Evolutionary conservation across 2,329 filamentous ascomycete species (phyloP).

Genomic region (Clonostachys solani): DNA sequence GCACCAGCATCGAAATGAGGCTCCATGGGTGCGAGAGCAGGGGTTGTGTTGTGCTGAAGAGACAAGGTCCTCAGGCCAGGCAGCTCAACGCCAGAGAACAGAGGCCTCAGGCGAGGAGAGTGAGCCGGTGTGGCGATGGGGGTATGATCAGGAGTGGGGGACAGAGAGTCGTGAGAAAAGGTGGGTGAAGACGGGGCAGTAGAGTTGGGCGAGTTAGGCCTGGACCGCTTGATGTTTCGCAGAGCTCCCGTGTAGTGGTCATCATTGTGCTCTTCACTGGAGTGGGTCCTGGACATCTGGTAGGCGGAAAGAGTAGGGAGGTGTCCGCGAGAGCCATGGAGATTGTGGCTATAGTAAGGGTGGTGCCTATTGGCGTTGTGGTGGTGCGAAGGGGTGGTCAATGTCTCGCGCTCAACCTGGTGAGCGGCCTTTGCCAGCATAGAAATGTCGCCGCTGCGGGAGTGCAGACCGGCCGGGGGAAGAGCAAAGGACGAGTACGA

Average conservation of each 20-base stretch:
- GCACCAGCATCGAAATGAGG: constrained; percentile 41
- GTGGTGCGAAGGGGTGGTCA: constrained; percentile 29
- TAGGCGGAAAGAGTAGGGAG: constrained; percentile 80
- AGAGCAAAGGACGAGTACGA: constrained; percentile 71
- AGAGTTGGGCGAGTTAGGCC: constrained; percentile 91
- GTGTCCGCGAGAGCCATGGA: constrained; percentile 51
- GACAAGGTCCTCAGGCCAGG: constrained; percentile 73
- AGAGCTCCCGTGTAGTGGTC: constrained; percentile 68
- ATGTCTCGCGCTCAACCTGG: constrained; percentile 57
- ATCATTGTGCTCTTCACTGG: constrained; percentile 71
- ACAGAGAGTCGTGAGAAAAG: constrained; percentile 92
- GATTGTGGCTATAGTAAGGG: constrained; percentile 46
- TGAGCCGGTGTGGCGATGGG: constrained; percentile 95
- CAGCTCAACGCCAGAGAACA: constrained; percentile 67
- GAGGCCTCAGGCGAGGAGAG: constrained; percentile 83
- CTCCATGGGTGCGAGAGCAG: constrained; percentile 55
- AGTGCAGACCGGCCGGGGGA: constrained; percentile 38
- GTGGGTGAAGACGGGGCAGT: constrained; percentile 95
- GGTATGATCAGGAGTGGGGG: constrained; percentile 96
- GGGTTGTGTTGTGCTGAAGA: constrained; percentile 46
- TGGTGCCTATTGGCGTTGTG: constrained; percentile 44
- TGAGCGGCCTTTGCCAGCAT: constrained; percentile 57
- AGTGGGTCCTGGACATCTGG: constrained; percentile 88
- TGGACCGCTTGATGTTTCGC: constrained; percentile 78
- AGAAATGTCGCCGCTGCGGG: constrained; percentile 46